Evolutionary conservation across 805 yeast genomes (phyloP).

Genomic region (Starmerella stellata): DNA sequence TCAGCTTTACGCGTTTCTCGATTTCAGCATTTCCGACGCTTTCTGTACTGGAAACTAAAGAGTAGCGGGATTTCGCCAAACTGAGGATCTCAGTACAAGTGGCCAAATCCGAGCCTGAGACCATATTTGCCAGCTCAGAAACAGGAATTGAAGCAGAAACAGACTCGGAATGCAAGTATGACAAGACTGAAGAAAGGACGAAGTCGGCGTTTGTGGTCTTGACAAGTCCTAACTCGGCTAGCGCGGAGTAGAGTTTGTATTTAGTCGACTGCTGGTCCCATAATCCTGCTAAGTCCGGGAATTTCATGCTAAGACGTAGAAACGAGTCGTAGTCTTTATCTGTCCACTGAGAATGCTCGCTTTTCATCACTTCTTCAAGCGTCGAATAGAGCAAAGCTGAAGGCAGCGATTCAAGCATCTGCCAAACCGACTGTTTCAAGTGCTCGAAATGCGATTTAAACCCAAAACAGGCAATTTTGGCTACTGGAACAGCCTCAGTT

Average conservation of each 20-base stretch:
- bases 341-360: neutral
- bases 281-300: neutral
- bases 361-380: neutral
- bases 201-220: too few relatives aligned
- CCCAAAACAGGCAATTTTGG: slow-evolving; percentile 1
- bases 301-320: neutral
- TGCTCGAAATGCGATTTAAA: neutral
- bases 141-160: too few relatives aligned
- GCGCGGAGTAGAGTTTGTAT: neutral
- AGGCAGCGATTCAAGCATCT: neutral
- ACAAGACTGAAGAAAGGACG: too few relatives aligned
- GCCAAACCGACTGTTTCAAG: neutral
- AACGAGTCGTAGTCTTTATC: neutral
- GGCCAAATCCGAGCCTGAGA: too few relatives aligned
- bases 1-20: too few relatives aligned
- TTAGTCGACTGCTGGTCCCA: neutral
- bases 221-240: too few relatives aligned
- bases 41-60: too few relatives aligned
- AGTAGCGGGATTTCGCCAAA: too few relatives aligned
- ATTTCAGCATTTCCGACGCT: too few relatives aligned
- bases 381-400: neutral
- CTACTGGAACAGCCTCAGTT: slow-evolving; percentile 4
- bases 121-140: too few relatives aligned
- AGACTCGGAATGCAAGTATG: too few relatives aligned
- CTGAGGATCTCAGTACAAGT: too few relatives aligned